These are phyloP conservation scores for Hirschfeldia incana DNA, from an alignment of 345 rosid species.

Conservation along the genomic window DNA sequence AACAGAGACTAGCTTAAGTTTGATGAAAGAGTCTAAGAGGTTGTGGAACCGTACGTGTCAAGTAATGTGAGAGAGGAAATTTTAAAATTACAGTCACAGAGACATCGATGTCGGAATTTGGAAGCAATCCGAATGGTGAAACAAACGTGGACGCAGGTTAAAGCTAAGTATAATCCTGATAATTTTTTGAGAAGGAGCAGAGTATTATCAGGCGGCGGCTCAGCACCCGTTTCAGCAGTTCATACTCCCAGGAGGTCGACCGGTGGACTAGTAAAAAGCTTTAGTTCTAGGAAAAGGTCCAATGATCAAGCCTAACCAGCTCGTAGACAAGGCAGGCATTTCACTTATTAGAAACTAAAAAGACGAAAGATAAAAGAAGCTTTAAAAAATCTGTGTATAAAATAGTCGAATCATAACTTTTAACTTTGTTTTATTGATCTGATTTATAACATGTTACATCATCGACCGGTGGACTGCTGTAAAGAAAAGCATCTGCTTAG, in stretches of 20 bases:
- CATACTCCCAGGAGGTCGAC: conserved; percentile 59
- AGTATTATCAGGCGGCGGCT: conserved; percentile 32
- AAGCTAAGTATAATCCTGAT: conserved; percentile 43
- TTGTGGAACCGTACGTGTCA: conserved; percentile 48
- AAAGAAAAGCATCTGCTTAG: not conserved
- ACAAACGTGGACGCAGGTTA: conserved; percentile 33
- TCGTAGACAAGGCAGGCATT: conserved; percentile 67
- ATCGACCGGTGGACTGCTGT: not conserved
- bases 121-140: conserved; percentile 20
- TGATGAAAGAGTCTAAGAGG: conserved; percentile 40
- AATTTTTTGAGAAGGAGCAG: conserved; percentile 46
- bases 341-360: not conserved
- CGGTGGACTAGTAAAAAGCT: conserved; percentile 52
- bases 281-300: conserved; percentile 86
- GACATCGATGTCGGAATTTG: conserved; percentile 31
- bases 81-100: conserved; percentile 31
- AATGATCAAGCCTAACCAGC: conserved; percentile 80
- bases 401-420: too few relatives aligned
- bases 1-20: conserved; percentile 23
- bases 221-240: conserved; percentile 42
- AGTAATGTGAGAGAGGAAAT: conserved; percentile 45
- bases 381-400: too few relatives aligned
- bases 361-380: too few relatives aligned
- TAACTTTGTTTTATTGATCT: too few relatives aligned
- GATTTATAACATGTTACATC: too few relatives aligned